Conservation (phyloP, 2,329 filamentous ascomycete species). For the Pseudocercospora crystallina region DNA sequence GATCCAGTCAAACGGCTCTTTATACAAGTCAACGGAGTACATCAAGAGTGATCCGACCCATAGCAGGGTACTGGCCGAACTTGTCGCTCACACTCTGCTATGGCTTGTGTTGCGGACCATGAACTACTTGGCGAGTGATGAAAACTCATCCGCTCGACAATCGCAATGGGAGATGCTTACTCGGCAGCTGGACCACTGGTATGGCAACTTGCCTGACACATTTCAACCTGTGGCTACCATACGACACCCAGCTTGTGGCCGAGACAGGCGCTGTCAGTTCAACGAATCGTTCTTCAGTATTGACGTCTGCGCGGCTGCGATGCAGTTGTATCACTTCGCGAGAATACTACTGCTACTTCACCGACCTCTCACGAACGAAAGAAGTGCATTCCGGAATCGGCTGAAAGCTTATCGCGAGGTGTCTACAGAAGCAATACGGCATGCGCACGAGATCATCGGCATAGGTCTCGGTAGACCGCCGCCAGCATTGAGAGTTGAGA, state of each 20-base stretch:
- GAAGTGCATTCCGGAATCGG: constrained; percentile 52
- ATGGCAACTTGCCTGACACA: constrained; percentile 58
- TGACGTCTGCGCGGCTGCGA: constrained; percentile 63
- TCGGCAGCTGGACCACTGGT: constrained; percentile 61
- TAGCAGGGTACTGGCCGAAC: constrained; percentile 27
- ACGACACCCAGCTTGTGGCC: constrained; percentile 22
- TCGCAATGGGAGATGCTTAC: constrained; percentile 53
- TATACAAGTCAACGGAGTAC: constrained; percentile 45
- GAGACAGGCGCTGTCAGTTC: constrained; percentile 21
- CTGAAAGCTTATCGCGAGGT: constrained; percentile 56
- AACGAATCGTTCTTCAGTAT: constrained; percentile 64
- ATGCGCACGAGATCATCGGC: constrained; percentile 61
- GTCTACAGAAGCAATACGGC: constrained; percentile 54
- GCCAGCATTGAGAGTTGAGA: constrained; percentile 57
- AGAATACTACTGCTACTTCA: constrained; percentile 61
- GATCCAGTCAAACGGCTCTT: constrained; percentile 51
- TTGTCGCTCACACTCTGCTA: constrained; percentile 62
- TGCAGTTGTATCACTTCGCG: constrained; percentile 66
- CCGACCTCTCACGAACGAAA: constrained; percentile 49
- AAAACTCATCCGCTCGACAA: constrained; percentile 43
- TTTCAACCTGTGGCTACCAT: constrained; percentile 57
- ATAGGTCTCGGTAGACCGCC: constrained; percentile 59
- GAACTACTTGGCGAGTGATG: constrained; percentile 60
- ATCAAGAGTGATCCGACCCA: constrained; percentile 56
- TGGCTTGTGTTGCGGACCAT: constrained; percentile 66